Base-by-base conservation (phyloP, 2,329 filamentous ascomycete genomes). In the Ophiostoma sp. region DNA sequence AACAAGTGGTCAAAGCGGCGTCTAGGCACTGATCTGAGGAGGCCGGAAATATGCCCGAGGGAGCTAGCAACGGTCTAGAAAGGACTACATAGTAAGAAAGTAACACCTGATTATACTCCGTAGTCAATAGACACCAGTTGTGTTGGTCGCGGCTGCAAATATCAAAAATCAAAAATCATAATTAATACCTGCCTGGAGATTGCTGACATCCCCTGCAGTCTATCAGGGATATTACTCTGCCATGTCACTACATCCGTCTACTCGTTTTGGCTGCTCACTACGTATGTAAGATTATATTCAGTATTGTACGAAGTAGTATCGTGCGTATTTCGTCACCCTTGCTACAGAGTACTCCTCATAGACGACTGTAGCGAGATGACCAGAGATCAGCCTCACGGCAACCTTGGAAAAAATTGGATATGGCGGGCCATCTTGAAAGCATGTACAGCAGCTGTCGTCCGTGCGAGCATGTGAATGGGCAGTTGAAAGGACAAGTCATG, bases 361-460 rank as follows among this genome's bases (percentile, higher is more conserved):
- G 15, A 48, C 44, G 44, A 48, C 44, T 41, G 44, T 48, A 48
- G 44, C 44, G 44, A 48, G 44, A 48, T 48, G 44, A 48, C 44
- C 44, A 48, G 44, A 48, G 17, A 48, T 48, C 44, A 48, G 44
- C 44, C 44, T 48, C 44, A 57, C 52, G 52, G 52, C 52, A 57
- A 57, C 52, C 52, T 57, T 27, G n/a, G 0, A 57, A 13, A 20
- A 20, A 10, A 11, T 31, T 31, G 27, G 44, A n/a, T 8, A 48
- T 20, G 44, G 7, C 44, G 6, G 36, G 44, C 44, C 17, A 20
- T 48, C 17, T 8, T n/a, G 44, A 17, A n/a, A 48, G 41, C 36
- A 31, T 31, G 27, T 39, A 13, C 36, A 39, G 10, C 10, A 39
- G 36, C 6, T 48, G 44, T 2, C 20, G 44, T 54, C 48, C 41